These are phyloP conservation scores for Cyberlindnera euphorbiiphila DNA, from an alignment of 805 yeast species.

Conservation along the genomic window DNA sequence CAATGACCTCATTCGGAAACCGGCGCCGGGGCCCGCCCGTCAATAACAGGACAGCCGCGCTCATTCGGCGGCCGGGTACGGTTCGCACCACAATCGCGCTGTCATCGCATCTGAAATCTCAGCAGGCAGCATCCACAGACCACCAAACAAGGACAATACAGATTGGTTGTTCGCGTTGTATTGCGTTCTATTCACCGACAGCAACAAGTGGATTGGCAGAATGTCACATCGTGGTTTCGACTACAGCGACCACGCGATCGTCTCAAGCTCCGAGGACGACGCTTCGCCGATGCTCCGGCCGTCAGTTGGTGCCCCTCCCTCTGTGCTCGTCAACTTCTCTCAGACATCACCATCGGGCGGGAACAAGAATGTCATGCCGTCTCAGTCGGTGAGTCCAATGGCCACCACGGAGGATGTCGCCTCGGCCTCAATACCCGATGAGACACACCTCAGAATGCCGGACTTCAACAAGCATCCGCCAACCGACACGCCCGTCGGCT, in stretches of 20 bases:
- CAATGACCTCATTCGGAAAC: too few relatives aligned
- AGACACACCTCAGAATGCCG: slow-evolving; percentile 24
- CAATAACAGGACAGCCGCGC: slow-evolving; percentile 1
- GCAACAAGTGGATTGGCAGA: slow-evolving; percentile 1
- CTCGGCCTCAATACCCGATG: slow-evolving; percentile 3
- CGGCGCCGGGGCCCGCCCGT: background rate
- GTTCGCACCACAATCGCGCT: slow-evolving; percentile 9
- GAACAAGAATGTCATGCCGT: too few relatives aligned
- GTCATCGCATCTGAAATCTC: background rate
- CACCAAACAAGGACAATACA: background rate
- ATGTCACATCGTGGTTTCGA: slow-evolving; percentile 3
- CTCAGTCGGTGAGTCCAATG: slow-evolving; percentile 5
- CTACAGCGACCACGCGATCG: slow-evolving; percentile 24
- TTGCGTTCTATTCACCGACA: background rate
- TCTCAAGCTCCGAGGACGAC: slow-evolving; percentile 26
- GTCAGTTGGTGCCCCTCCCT: slow-evolving; percentile 13
- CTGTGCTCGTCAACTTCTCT: background rate
- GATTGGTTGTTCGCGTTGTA: too few relatives aligned
- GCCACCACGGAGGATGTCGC: slow-evolving; percentile 3
- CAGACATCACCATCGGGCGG: slow-evolving; percentile 1
- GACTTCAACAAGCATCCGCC: slow-evolving; percentile 68
- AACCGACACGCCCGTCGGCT: slow-evolving; percentile 69
- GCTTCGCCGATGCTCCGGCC: slow-evolving; percentile 15
- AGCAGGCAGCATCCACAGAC: too few relatives aligned
- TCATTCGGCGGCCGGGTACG: background rate